Evolutionary conservation across 2,329 filamentous ascomycete species (phyloP), one percentile per base, ranked within the genome.

Genomic region (Microdochium bolleyi): DNA sequence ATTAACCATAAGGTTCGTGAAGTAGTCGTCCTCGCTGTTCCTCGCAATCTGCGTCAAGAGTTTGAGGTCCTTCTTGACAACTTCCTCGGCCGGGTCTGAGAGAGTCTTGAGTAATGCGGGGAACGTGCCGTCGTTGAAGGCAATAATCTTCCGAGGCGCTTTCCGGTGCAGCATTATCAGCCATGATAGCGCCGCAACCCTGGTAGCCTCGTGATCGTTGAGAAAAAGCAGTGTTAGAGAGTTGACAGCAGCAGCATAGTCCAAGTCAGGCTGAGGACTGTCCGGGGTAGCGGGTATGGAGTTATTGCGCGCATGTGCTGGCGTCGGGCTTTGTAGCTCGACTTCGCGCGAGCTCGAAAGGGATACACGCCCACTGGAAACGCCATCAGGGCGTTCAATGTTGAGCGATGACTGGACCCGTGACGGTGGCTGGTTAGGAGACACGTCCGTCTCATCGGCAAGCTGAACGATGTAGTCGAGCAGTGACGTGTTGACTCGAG

Each of bases 1-100:
- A 64, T 95, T 95, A 55, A 96, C 88, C 94, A 99, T 99, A 67
- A 99, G 99, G 24, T 92, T 95, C 1, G 89, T 87, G 66, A 99
- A 99, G 69, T 97, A 97, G 58, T 92, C 90, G 64, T 99, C 94
- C 62, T 97, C 94, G 64, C 91, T 97, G 61, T 96, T 95, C 58
- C 88, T 85, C 2, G 92, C 97, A 52, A 99, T 97, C 60, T 99
- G 94, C 0, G 92, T 97, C 2, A 99, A 78, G 16, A 99, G 77
- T 57, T 97, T 89, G 27, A 99, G 73, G 67, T 99, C 94, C 61
- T 94, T 89, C 3, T 90, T 97, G 1, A 99, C 95, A 7, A 99
- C 94, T 19, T 91, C 89, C 67, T 99, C 94, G 8, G 92, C 89
- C 8, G 92, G 90, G 67, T 99, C 94, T 0, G 92, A 97, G 1